phyloP scores from a whole-genome alignment of 2,329 filamentous ascomycete species.

The Trematosphaeria pertusa region DNA sequence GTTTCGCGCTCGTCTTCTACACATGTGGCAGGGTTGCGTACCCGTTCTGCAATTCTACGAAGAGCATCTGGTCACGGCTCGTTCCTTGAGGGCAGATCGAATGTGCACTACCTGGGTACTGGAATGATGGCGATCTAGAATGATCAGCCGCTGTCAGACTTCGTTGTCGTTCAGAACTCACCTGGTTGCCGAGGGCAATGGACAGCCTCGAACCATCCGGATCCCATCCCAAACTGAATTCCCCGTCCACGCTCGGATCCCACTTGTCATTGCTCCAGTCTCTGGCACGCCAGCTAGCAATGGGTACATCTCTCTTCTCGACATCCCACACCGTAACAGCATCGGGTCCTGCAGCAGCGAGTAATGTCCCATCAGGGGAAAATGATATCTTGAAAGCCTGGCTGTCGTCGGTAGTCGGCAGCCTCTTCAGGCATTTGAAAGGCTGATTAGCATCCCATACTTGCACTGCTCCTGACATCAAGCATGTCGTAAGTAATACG shows the following conservation, averaged over 20 bases:
- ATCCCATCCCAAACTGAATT: constrained; percentile 49
- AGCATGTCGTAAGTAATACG: constrained; percentile 49
- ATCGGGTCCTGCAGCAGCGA: constrained; percentile 54
- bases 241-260: constrained; percentile 41
- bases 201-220: constrained; percentile 47
- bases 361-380: constrained; percentile 50
- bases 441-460: constrained; percentile 51
- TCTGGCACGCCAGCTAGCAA: constrained; percentile 45
- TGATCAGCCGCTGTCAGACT: constrained; percentile 6
- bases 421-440: constrained; percentile 37
- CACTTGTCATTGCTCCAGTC: constrained; percentile 34
- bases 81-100: too few relatives aligned
- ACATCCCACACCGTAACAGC: constrained; percentile 55
- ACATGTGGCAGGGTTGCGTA: background rate
- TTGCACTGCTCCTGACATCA: constrained; percentile 48
- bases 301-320: constrained; percentile 40
- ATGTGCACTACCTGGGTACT: constrained; percentile 35
- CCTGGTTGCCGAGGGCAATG: constrained; percentile 48
- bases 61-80: too few relatives aligned
- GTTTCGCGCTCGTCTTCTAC: background rate
- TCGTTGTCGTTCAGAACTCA: constrained; percentile 16
- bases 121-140: constrained; percentile 45
- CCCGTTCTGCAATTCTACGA: too few relatives aligned
- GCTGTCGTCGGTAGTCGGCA: constrained; percentile 39
- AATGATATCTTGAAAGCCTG: constrained; percentile 53